phyloP scores from a whole-genome alignment of 305 asterid species.

The Fraxinus velutina region DNA sequence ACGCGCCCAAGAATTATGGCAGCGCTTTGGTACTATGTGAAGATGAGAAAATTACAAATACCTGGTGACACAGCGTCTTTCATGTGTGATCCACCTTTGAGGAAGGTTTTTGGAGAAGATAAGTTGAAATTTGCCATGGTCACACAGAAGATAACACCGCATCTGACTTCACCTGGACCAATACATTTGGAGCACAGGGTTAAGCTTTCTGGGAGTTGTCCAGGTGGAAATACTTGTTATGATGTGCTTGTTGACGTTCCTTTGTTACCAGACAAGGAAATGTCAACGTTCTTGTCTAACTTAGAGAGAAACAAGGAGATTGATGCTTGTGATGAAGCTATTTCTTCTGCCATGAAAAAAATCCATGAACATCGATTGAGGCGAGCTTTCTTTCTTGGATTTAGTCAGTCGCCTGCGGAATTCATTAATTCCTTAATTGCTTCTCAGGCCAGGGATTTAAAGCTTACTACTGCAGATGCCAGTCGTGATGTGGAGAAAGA shows the following conservation, averaged over 20 bases:
- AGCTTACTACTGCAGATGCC: slow-evolving; percentile 66
- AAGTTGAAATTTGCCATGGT: slow-evolving; percentile 71
- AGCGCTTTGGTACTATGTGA: slow-evolving; percentile 82
- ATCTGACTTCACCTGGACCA: slow-evolving; percentile 71
- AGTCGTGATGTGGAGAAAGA: slow-evolving; percentile 64
- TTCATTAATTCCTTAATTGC: slow-evolving; percentile 70
- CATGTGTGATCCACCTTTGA: slow-evolving; percentile 72
- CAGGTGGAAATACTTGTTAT: slow-evolving; percentile 75
- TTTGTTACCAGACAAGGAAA: slow-evolving; percentile 46
- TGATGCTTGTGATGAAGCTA: slow-evolving; percentile 61
- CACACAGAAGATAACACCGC: slow-evolving; percentile 62
- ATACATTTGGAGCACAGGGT: slow-evolving; percentile 82
- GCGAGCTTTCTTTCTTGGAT: slow-evolving; percentile 81
- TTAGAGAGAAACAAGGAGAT: slow-evolving; percentile 57
- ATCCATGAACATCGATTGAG: slow-evolving; percentile 60
- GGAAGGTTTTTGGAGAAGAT: slow-evolving; percentile 82
- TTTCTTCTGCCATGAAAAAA: slow-evolving; percentile 65
- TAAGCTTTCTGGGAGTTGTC: slow-evolving; percentile 74
- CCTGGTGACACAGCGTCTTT: slow-evolving; percentile 71
- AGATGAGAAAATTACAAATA: slow-evolving; percentile 60
- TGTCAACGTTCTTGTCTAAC: slow-evolving; percentile 47
- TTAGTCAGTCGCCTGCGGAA: slow-evolving; percentile 91
- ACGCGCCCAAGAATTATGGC: slow-evolving; percentile 63
- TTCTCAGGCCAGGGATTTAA: slow-evolving; percentile 85
- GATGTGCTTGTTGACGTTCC: slow-evolving; percentile 84